Conservation (phyloP, 441 rosid genomes). For the Hura crepitans region DNA sequence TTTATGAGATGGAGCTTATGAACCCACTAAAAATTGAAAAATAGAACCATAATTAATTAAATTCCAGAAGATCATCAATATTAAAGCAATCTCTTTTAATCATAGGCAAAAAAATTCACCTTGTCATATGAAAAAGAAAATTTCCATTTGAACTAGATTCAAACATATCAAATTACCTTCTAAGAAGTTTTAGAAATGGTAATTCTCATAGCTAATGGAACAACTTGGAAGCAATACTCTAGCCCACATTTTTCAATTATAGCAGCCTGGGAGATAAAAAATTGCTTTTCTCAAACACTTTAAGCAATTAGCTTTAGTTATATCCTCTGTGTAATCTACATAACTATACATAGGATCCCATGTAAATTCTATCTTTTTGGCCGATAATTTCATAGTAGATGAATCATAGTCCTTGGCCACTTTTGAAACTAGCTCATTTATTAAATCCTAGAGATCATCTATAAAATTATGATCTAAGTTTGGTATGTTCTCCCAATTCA, state of each 20-base stretch:
- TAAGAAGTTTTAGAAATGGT: conserved; percentile 4
- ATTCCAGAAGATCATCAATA: neutral
- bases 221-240: conserved; percentile 13
- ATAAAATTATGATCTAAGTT: neutral
- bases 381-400: neutral
- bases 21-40: neutral
- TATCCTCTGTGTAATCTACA: conserved; percentile 6
- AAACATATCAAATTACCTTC: conserved; percentile 1
- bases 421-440: neutral
- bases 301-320: neutral
- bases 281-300: conserved; percentile 13
- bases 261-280: conserved; percentile 9
- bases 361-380: neutral
- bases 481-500: neutral
- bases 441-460: neutral
- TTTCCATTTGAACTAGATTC: neutral
- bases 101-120: no score
- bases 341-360: neutral
- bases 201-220: conserved; percentile 9
- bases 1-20: neutral
- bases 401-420: neutral
- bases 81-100: no score
- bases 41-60: neutral
- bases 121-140: no score
- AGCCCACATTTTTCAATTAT: neutral